Percentiles rank a stretch among this genome's conserved stretches.
Conservation (phyloP, 441 rosid genomes). For the Dalechampia spathulata region DNA sequence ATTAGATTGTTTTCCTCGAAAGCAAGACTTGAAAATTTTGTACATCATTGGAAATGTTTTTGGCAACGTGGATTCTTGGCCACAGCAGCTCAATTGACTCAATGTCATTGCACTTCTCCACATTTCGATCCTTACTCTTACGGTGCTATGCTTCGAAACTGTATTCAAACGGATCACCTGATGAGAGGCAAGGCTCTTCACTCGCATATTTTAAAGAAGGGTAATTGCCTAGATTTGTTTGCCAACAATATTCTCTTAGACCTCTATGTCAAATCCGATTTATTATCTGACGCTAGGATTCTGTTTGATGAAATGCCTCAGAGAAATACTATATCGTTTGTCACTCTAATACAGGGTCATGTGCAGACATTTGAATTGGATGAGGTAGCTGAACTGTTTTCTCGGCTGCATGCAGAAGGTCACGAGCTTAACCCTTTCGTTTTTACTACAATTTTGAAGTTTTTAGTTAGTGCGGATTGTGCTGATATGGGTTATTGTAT, state of each 20-base stretch:
- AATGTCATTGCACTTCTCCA: slow-evolving; percentile 13
- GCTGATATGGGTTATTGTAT: slow-evolving; percentile 39
- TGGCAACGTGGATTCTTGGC: slow-evolving; percentile 21
- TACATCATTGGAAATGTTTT: slow-evolving; percentile 12
- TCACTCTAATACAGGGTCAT: slow-evolving; percentile 53
- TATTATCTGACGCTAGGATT: slow-evolving; percentile 31
- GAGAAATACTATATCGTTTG: slow-evolving; percentile 59
- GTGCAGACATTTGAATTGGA: slow-evolving; percentile 22
- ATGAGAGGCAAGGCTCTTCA: slow-evolving; percentile 43
- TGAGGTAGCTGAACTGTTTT: slow-evolving; percentile 42
- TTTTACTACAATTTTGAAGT: slow-evolving; percentile 64
- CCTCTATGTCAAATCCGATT: slow-evolving; percentile 35
- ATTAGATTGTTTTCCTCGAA: slow-evolving; percentile 16
- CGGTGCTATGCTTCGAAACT: slow-evolving; percentile 50
- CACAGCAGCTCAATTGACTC: slow-evolving; percentile 16
- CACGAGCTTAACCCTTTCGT: slow-evolving; percentile 75
- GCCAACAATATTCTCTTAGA: slow-evolving; percentile 57
- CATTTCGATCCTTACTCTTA: slow-evolving; percentile 41
- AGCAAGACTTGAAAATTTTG: slow-evolving; percentile 6
- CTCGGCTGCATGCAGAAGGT: slow-evolving; percentile 57
- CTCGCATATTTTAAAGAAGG: slow-evolving; percentile 52
- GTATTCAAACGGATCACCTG: slow-evolving; percentile 46
- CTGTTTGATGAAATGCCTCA: slow-evolving; percentile 75
- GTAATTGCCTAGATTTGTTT: slow-evolving; percentile 70
- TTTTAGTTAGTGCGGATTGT: slow-evolving; percentile 44